These are phyloP conservation scores for Komagataella phaffii DNA, from an alignment of 805 yeast species.

Conservation along the genomic window DNA sequence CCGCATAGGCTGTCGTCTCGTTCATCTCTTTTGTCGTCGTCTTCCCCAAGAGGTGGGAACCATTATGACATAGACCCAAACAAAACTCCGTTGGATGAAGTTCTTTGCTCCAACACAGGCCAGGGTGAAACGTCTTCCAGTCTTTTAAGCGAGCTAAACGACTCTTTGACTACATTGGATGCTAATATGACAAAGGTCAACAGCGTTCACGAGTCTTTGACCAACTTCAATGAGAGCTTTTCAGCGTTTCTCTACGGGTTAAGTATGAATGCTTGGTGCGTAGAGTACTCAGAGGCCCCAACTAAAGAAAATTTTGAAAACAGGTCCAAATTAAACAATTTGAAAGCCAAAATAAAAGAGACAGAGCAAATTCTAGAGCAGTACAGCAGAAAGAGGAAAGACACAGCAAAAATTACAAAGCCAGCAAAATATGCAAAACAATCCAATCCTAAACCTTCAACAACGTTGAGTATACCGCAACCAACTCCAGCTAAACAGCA, in stretches of 20 bases:
- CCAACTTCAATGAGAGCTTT: slow-evolving; percentile 64
- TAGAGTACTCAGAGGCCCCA: slow-evolving; percentile 38
- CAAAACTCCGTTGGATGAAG: slow-evolving; percentile 27
- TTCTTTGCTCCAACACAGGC: slow-evolving; percentile 6
- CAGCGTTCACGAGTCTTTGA: slow-evolving; percentile 46
- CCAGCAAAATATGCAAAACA: neutral
- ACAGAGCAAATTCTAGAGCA: neutral
- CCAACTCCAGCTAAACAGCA: neutral
- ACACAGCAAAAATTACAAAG: neutral
- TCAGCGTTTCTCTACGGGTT: slow-evolving; percentile 69
- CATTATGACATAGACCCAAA: slow-evolving; percentile 29
- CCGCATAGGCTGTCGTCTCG: neutral
- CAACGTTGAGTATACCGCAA: neutral
- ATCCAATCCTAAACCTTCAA: neutral
- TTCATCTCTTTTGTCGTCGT: neutral
- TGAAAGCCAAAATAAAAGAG: neutral
- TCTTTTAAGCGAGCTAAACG: slow-evolving; percentile 24
- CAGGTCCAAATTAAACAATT: neutral
- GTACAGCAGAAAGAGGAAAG: neutral
- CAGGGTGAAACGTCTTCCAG: slow-evolving; percentile 18
- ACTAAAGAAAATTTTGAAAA: slow-evolving; percentile 1
- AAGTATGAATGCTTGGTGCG: slow-evolving; percentile 80
- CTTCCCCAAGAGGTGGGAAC: slow-evolving; percentile 24
- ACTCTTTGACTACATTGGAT: slow-evolving; percentile 41
- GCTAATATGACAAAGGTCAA: slow-evolving; percentile 43